Percentiles rank a stretch among this genome's conserved stretches.
Evolutionary conservation across 1,284 basidiomycete species (phyloP).

Genomic region (Neolentinus lepideus): DNA sequence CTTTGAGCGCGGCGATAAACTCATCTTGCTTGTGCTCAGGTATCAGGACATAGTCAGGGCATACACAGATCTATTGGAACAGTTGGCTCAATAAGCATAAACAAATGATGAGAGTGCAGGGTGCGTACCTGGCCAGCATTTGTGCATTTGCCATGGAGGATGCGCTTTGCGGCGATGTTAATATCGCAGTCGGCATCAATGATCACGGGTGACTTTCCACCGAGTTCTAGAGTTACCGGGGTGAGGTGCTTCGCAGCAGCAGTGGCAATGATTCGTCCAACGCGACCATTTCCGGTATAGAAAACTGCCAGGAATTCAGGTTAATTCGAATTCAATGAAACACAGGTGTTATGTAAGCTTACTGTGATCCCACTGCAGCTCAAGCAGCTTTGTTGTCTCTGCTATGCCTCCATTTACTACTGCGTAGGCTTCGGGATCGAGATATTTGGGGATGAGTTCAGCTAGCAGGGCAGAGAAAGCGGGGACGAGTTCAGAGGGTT

Average conservation of each 20-base stretch:
- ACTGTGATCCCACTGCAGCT: slow-evolving; percentile 57
- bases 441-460: slow-evolving; percentile 53
- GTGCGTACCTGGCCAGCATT: slow-evolving; percentile 38
- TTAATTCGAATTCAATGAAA: slow-evolving; percentile 1
- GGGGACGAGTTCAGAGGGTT: slow-evolving; percentile 56
- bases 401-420: slow-evolving; percentile 54
- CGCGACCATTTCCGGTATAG: slow-evolving; percentile 43
- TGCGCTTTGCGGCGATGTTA: slow-evolving; percentile 33
- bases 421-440: slow-evolving; percentile 40
- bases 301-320: slow-evolving; percentile 19
- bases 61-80: slow-evolving; percentile 44
- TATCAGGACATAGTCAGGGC: slow-evolving; percentile 59
- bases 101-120: slow-evolving; percentile 1
- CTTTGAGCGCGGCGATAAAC: slow-evolving; percentile 45
- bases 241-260: slow-evolving; percentile 63
- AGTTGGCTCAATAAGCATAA: neutral
- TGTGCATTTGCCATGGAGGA: slow-evolving; percentile 53
- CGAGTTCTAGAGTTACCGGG: slow-evolving; percentile 58
- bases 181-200: slow-evolving; percentile 40
- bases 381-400: slow-evolving; percentile 45
- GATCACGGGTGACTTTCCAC: slow-evolving; percentile 61
- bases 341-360: slow-evolving; percentile 12
- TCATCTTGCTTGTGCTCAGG: slow-evolving; percentile 38
- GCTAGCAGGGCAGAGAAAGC: slow-evolving; percentile 44
- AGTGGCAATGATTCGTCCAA: slow-evolving; percentile 53